These are phyloP conservation scores for Epicoccum nigrum DNA, from an alignment of 2,329 filamentous ascomycete genomes.

Conservation along the genomic window DNA sequence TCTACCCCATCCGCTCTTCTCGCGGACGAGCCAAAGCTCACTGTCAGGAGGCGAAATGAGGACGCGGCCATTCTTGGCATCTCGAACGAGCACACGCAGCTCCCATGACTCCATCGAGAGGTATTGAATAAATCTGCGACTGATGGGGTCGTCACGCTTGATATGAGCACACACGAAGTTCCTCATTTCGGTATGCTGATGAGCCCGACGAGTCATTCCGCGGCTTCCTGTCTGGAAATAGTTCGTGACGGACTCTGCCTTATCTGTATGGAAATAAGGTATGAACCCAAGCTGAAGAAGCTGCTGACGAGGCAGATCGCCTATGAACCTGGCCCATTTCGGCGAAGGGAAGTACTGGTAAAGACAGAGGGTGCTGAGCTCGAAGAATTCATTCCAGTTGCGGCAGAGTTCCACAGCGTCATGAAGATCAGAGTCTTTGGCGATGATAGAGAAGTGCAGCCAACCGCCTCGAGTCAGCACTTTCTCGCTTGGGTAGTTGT, in stretches of 20 bases:
- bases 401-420: constrained; percentile 56
- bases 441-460: constrained; percentile 59
- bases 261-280: constrained; percentile 43
- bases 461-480: constrained; percentile 57
- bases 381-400: constrained; percentile 59
- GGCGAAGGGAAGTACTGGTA: constrained; percentile 57
- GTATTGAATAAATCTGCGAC: constrained; percentile 53
- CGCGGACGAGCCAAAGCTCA: constrained; percentile 49
- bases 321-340: constrained; percentile 53
- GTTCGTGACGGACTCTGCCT: constrained; percentile 43
- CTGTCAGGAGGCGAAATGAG: constrained; percentile 47
- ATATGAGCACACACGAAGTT: constrained; percentile 53
- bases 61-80: constrained; percentile 49
- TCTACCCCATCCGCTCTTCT: constrained; percentile 49
- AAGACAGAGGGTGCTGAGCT: constrained; percentile 53
- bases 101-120: constrained; percentile 48
- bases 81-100: constrained; percentile 51
- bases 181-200: constrained; percentile 45
- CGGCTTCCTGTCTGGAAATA: constrained; percentile 43
- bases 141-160: constrained; percentile 51
- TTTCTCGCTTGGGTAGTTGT: constrained; percentile 58
- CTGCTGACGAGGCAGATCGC: constrained; percentile 48
- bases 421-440: constrained; percentile 55
- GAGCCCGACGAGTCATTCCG: constrained; percentile 40
- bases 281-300: constrained; percentile 51